Conservation (phyloP, 495 filamentous ascomycete species). For the Tuber melanosporum region DNA sequence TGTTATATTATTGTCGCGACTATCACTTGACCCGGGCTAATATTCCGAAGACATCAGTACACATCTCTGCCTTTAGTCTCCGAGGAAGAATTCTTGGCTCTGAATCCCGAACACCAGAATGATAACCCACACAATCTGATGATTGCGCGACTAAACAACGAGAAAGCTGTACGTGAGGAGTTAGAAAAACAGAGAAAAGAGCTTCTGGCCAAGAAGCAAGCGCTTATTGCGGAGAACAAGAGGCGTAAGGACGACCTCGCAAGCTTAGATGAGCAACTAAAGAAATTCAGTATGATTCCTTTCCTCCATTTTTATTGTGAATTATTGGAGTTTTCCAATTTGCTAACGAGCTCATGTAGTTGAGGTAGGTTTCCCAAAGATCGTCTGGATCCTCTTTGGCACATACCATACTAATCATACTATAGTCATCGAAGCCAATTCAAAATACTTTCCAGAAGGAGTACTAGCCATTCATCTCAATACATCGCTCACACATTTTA, state of each 20-base stretch:
- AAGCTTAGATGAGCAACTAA: constrained; percentile 41
- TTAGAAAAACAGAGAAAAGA: constrained; percentile 82
- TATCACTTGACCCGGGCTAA: not conserved
- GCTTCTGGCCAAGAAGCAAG: constrained; percentile 82
- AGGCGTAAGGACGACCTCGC: constrained; percentile 82
- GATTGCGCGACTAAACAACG: constrained; percentile 86
- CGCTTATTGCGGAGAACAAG: constrained; percentile 87
- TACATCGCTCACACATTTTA: not conserved
- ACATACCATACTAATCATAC: constrained; percentile 12
- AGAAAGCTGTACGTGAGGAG: constrained; percentile 74
- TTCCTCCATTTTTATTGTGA: not conserved
- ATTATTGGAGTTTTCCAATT: not conserved
- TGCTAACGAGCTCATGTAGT: constrained; percentile 22
- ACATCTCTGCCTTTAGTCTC: constrained; percentile 75
- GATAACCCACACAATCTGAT: constrained; percentile 71
- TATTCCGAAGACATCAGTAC: constrained; percentile 67
- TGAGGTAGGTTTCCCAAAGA: constrained; percentile 26
- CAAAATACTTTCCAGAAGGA: constrained; percentile 42
- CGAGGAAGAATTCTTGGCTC: constrained; percentile 69
- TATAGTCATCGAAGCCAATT: constrained; percentile 40
- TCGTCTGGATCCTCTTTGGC: not conserved
- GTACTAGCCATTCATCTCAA: constrained; percentile 21
- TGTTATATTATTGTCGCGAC: not conserved
- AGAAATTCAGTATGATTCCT: constrained; percentile 39
- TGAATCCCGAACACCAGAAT: constrained; percentile 67